phyloP scores from a whole-genome alignment of 2,329 filamentous ascomycete genomes.

The Daldinia sp. region DNA sequence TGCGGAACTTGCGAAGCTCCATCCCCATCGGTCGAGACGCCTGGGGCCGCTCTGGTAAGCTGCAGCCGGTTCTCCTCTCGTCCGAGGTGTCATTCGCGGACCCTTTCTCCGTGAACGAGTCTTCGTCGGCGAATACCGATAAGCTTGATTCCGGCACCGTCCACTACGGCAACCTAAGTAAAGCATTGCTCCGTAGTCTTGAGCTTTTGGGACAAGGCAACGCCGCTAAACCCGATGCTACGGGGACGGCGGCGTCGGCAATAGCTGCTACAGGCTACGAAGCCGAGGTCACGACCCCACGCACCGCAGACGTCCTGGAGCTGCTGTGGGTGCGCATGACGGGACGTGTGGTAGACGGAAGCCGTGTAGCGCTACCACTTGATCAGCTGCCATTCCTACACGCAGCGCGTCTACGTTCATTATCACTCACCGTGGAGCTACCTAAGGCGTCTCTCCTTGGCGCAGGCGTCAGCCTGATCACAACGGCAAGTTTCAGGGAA shows the following conservation, averaged over 20 bases:
- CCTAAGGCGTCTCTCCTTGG: constrained; percentile 78
- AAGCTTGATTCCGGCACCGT: constrained; percentile 76
- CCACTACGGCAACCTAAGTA: constrained; percentile 79
- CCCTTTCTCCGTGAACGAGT: constrained; percentile 58
- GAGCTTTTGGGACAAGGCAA: constrained; percentile 44
- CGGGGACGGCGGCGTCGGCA: constrained; percentile 52
- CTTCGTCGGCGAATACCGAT: constrained; percentile 63
- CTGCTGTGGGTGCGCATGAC: constrained; percentile 56
- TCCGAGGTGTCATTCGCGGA: constrained; percentile 67
- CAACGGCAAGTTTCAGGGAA: constrained; percentile 57
- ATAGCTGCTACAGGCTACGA: constrained; percentile 33
- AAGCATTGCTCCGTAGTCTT: constrained; percentile 68
- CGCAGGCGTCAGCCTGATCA: constrained; percentile 66
- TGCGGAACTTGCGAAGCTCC: constrained; percentile 71
- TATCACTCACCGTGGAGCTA: constrained; percentile 67
- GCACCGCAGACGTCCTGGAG: constrained; percentile 53
- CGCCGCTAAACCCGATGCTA: background rate
- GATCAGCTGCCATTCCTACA: constrained; percentile 54
- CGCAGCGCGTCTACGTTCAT: constrained; percentile 55
- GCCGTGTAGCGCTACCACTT: constrained; percentile 47
- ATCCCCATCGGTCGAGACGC: constrained; percentile 72
- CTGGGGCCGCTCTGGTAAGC: constrained; percentile 71
- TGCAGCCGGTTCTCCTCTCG: constrained; percentile 73
- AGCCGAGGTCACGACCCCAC: constrained; percentile 25
- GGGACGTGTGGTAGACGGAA: constrained; percentile 52